Percentiles rank a stretch among this genome's conserved stretches.
These are phyloP conservation scores for Acanthamoeba triangularis DNA, from an alignment of 208 protist genomes.

Conservation along the genomic window DNA sequence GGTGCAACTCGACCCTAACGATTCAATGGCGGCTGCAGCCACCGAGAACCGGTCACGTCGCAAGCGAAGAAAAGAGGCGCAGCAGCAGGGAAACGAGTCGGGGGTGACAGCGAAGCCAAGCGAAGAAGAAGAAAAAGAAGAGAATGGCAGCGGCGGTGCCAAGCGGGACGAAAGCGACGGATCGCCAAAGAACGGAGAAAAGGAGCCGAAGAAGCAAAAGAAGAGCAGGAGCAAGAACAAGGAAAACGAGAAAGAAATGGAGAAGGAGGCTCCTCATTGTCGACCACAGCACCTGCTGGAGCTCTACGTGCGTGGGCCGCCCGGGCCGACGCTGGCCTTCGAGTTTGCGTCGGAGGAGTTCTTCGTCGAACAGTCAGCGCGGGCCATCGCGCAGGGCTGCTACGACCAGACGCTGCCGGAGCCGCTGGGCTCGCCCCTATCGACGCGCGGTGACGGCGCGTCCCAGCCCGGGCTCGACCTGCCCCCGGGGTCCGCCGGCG, in stretches of 20 bases:
- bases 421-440: background rate
- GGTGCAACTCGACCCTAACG: background rate
- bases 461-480: too few relatives aligned
- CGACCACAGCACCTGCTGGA: background rate
- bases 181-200: background rate
- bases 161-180: background rate
- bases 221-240: background rate
- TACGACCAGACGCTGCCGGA: constrained; percentile 37
- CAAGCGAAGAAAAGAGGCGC: background rate
- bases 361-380: constrained; percentile 58
- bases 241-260: background rate
- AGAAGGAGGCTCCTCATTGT: background rate
- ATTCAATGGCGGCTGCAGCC: background rate
- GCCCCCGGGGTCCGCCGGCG: background rate
- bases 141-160: background rate
- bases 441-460: background rate
- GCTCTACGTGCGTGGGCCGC: constrained; percentile 45
- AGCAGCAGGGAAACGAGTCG: too few relatives aligned
- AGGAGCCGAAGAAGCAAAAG: background rate
- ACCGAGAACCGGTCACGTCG: background rate
- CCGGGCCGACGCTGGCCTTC: constrained; percentile 47
- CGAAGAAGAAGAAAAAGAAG: too few relatives aligned
- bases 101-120: too few relatives aligned
- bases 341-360: constrained; percentile 15
- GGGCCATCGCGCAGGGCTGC: constrained; percentile 22